Base-by-base conservation (phyloP, 768 basidiomycete genomes). In the Rhodotorula graminis region DNA sequence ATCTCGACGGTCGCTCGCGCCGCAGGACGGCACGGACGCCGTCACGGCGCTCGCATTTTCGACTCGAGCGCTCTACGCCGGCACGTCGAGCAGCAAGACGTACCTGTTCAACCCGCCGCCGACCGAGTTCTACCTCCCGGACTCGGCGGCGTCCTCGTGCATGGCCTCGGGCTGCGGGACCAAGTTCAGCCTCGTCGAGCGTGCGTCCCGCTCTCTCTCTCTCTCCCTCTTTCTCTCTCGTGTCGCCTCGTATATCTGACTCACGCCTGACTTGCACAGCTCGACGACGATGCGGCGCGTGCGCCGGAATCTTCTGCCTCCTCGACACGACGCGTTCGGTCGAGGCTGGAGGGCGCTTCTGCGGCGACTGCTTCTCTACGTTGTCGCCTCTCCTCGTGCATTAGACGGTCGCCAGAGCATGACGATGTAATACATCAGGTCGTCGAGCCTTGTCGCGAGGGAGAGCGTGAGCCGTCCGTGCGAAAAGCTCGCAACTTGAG, bases 141-240 rank as follows among this genome's bases (percentile, higher is more conserved):
- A 68, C 31, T 44, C 58, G 16, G 42, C 27, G 6, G 0, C 52
- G 16, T 6, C n/a, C 18, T 29, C 18, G 21, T 68, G 67, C 53
- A 68, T 68, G 67, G 40, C 27, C 1, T n/a, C n/a, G n/a, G n/a
- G n/a, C n/a, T 68, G 67, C 53, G 23, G 25, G 31, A 27, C 15
- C 14, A 44, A 37, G 61, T 68, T 68, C 67, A 12, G 52, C 7
- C 9, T 68, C 14, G 52, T 68, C 18, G 67, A 68, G n/a, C 29
- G 64, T 64, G 64, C 50, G 62, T 49, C 44, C 6, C 18, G 2
- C 44, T 37, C 44, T 64, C 15, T 16, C 29, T 12, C 21, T n/a
- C n/a, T n/a, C n/a, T n/a, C n/a, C n/a, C n/a, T n/a, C n/a, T n/a
- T n/a, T n/a, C n/a, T n/a, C 9, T 25, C 31, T 47, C 21, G 33